Base-by-base conservation (phyloP, 176 grass and related monocot species). In the Ensete glaucum region DNA sequence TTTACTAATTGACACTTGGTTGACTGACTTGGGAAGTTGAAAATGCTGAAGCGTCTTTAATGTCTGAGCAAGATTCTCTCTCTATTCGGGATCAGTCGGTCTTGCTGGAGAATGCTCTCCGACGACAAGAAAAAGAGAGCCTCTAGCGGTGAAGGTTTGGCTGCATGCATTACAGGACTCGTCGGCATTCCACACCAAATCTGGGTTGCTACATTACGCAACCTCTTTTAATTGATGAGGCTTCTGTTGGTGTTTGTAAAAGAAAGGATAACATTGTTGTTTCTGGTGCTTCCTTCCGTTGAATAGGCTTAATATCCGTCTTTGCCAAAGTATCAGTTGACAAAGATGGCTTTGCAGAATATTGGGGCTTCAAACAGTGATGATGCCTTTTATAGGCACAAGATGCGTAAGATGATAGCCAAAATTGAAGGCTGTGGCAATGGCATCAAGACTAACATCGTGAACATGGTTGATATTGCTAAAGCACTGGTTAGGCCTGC, bases 401-500 rank as follows among this genome's bases (percentile, higher is more conserved):
- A 80, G 56, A 73, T 80, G 78, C 78, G 48, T 5, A 80, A 29
- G 69, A 80, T 80, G 69, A 80, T 80, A 80, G 64, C 78, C 23
- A 80, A 80, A 73, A 80, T 80, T 26, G 69, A 80, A 72, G 78
- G 78, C 21, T 56, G 69, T 62, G 78, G 78, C 13, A 80, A 80
- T 64, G 78, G 78, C 69, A 73, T 80, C 69, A 80, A 80, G 57
- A 80, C 69, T n/a, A 80, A 80, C n/a, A 20, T 80, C 21, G 78
- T 80, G 56, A 80, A 80, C 78, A 80, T 80, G 78, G 78, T 80
- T 57, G 78, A 80, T 63, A 72, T 80, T 64, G 78, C 78, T 17
- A 80, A 80, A 72, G 69, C 78, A 2, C 49, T 80, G 5, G 78
- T 69, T 56, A 73, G 78, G 68, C 78, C 78, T n/a, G 78, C 78